Evolutionary conservation across 805 yeast genomes (phyloP).

Genomic region (Metschnikowia similis): DNA sequence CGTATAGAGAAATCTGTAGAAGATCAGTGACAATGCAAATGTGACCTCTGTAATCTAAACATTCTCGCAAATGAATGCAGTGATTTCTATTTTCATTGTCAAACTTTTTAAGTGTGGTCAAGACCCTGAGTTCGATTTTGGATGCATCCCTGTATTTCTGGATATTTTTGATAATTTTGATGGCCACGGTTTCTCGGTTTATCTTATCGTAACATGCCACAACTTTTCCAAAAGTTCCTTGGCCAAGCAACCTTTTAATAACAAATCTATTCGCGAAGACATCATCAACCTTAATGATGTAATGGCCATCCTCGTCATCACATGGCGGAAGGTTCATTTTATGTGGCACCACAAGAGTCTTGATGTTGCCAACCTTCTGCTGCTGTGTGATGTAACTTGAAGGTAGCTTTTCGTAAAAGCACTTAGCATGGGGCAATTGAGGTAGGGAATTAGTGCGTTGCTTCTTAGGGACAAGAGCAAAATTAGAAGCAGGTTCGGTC

Average conservation of each 20-base stretch:
- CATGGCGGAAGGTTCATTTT: slow-evolving; percentile 34
- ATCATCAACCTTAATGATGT: slow-evolving; percentile 55
- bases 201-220: slow-evolving; percentile 72
- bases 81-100: slow-evolving; percentile 66
- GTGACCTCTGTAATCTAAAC: slow-evolving; percentile 90
- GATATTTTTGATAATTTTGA: slow-evolving; percentile 86
- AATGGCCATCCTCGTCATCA: slow-evolving; percentile 73
- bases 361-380: slow-evolving; percentile 38
- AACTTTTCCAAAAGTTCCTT: slow-evolving; percentile 91
- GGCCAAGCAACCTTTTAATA: slow-evolving; percentile 70
- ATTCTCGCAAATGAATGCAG: slow-evolving; percentile 83
- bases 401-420: slow-evolving; percentile 39
- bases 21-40: slow-evolving; percentile 91
- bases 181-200: slow-evolving; percentile 66
- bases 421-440: slow-evolving; percentile 41
- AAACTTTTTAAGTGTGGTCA: slow-evolving; percentile 65
- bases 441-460: slow-evolving; percentile 42
- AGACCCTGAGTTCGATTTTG: slow-evolving; percentile 81
- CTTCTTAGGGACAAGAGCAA: slow-evolving; percentile 23
- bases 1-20: slow-evolving; percentile 79
- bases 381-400: slow-evolving; percentile 32
- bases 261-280: slow-evolving; percentile 71
- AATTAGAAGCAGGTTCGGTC: neutral
- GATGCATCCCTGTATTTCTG: slow-evolving; percentile 96
- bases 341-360: slow-evolving; percentile 38